These are phyloP conservation scores for Chlamydomonas eustigma DNA, from an alignment of 139 green algal genomes.

Conservation along the genomic window DNA sequence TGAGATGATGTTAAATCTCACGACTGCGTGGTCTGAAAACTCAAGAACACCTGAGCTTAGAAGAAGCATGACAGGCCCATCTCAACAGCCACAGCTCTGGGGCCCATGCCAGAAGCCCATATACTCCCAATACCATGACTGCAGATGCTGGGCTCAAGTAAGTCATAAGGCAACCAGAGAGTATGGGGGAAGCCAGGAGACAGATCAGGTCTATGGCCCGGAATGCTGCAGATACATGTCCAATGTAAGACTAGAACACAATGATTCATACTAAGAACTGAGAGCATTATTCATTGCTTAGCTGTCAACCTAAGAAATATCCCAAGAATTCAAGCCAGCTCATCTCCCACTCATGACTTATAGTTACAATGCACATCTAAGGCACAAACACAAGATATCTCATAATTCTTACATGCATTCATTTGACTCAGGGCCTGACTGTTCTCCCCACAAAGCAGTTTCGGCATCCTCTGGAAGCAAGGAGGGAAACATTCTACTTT, in stretches of 20 bases:
- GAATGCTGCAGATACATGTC: no score
- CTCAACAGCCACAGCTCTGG: conserved; percentile 58
- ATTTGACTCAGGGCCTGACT: conserved; percentile 26
- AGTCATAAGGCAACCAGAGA: conserved; percentile 67
- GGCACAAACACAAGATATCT: no score
- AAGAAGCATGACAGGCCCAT: conserved; percentile 19
- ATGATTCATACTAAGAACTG: no score
- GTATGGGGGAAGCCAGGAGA: conserved; percentile 61
- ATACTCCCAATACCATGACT: conserved; percentile 41
- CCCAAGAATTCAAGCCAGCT: no score
- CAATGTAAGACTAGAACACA: no score
- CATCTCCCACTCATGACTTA: no score
- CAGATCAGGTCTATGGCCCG: conserved; percentile 74
- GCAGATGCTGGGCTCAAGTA: conserved; percentile 22
- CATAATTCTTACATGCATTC: conserved; percentile 59
- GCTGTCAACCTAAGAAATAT: no score
- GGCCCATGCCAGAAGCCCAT: conserved; percentile 51
- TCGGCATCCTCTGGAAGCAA: conserved; percentile 53
- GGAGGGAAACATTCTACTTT: no score
- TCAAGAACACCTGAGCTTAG: conserved; percentile 42
- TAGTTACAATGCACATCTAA: no score
- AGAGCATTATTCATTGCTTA: no score
- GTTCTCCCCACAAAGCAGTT: conserved; percentile 43
- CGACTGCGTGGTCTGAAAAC: no score
- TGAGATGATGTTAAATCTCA: no score